Conservation (phyloP, 2,329 filamentous ascomycete genomes). For the Phaeomoniella chlamydospora region DNA sequence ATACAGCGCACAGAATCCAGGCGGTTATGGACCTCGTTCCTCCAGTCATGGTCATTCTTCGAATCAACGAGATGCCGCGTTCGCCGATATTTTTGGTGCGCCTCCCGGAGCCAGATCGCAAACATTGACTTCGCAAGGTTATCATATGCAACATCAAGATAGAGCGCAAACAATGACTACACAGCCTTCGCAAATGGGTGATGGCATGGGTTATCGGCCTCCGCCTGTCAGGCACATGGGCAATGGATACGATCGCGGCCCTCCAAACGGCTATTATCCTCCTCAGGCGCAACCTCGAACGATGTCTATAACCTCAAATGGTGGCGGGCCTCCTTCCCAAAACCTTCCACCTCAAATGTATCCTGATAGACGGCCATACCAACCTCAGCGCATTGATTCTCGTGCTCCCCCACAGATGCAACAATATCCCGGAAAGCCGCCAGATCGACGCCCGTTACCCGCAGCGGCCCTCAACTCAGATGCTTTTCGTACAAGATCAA, state of each 20-base stretch:
- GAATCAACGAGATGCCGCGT: slow-evolving; percentile 79
- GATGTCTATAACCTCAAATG: not conserved
- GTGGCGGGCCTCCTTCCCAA: slow-evolving; percentile 37
- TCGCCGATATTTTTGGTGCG: slow-evolving; percentile 88
- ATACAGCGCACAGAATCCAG: slow-evolving; percentile 47
- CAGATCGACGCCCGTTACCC: slow-evolving; percentile 34
- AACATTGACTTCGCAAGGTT: slow-evolving; percentile 76
- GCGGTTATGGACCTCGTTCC: slow-evolving; percentile 30
- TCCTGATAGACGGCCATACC: slow-evolving; percentile 54
- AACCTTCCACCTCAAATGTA: slow-evolving; percentile 46
- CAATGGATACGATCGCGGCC: slow-evolving; percentile 25
- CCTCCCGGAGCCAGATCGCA: slow-evolving; percentile 82
- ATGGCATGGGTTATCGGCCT: slow-evolving; percentile 27
- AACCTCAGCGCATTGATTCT: slow-evolving; percentile 56
- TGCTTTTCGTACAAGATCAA: slow-evolving; percentile 80
- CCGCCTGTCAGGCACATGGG: slow-evolving; percentile 27
- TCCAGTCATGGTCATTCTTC: slow-evolving; percentile 37
- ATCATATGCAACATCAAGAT: slow-evolving; percentile 43
- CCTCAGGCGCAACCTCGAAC: not conserved
- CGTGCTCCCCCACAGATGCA: slow-evolving; percentile 35
- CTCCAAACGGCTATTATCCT: slow-evolving; percentile 24
- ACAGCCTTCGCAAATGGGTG: slow-evolving; percentile 28
- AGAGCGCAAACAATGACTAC: slow-evolving; percentile 64
- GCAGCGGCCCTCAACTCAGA: slow-evolving; percentile 70
- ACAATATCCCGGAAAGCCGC: slow-evolving; percentile 45